A percentile compares a stretch with the other conserved stretches of the same genome.
Conservation (phyloP, 1,284 basidiomycete species). For the Tilletiopsis washingtonensis region DNA sequence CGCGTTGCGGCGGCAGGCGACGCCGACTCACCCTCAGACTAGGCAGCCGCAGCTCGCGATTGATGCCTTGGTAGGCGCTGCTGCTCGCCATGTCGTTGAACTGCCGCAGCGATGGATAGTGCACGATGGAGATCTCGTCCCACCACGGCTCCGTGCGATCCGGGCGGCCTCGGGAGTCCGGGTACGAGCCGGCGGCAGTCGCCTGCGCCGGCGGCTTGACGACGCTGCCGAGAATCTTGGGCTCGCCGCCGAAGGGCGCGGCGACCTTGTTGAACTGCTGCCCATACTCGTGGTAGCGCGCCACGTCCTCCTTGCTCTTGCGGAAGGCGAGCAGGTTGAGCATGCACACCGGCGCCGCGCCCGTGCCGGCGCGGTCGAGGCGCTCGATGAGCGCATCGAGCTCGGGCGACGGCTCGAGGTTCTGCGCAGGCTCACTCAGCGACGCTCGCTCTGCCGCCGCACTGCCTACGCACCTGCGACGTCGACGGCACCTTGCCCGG, state of each 20-base stretch:
- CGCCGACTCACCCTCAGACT: too few relatives aligned
- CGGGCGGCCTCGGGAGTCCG: too few relatives aligned
- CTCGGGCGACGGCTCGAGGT: not conserved
- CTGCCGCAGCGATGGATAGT: not conserved
- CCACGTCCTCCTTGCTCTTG: not conserved
- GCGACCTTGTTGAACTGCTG: not conserved
- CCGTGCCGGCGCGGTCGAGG: not conserved
- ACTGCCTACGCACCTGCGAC: too few relatives aligned
- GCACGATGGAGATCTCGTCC: constrained; percentile 1
- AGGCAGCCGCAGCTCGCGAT: constrained; percentile 1
- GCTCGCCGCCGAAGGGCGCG: not conserved
- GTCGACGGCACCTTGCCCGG: not conserved
- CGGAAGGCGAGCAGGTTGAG: constrained; percentile 1
- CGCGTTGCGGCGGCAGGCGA: too few relatives aligned
- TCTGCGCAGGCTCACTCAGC: too few relatives aligned
- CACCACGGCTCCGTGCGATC: not conserved
- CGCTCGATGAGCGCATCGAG: not conserved
- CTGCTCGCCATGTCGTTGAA: constrained; percentile 1
- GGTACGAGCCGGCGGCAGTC: too few relatives aligned
- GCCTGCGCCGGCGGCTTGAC: not conserved
- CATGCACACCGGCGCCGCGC: not conserved
- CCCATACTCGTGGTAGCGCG: constrained; percentile 1
- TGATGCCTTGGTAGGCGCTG: constrained; percentile 1
- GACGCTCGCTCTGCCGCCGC: too few relatives aligned
- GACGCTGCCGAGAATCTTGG: constrained; percentile 1